Evolutionary conservation across 1,284 basidiomycete species (phyloP).

Genomic region (Pseudozyma flocculosa): DNA sequence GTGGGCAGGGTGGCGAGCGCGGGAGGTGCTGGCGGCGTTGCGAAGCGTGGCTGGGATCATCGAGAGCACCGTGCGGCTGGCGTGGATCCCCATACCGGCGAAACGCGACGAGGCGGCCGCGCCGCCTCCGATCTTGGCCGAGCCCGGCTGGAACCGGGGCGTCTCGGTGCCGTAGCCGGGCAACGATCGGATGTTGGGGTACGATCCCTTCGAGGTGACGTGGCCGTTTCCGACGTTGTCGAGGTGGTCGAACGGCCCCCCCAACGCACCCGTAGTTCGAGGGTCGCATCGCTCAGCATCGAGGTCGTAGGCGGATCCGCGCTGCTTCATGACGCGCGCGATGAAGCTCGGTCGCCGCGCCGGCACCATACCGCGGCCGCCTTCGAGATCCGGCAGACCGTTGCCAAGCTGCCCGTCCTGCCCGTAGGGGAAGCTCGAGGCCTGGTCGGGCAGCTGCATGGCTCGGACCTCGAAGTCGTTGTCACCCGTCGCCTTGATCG

Average conservation of each 20-base stretch:
- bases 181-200: constrained; percentile 2
- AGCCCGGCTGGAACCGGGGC: constrained; percentile 10
- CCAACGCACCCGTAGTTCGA: background rate
- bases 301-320: constrained; percentile 4
- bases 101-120: constrained; percentile 21
- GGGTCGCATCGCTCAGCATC: background rate
- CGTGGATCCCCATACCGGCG: constrained; percentile 22
- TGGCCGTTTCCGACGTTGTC: constrained; percentile 4
- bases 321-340: constrained; percentile 22
- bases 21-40: constrained; percentile 23
- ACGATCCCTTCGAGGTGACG: constrained; percentile 3
- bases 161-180: constrained; percentile 3
- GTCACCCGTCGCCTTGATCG: background rate
- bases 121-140: constrained; percentile 11
- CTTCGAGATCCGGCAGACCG: constrained; percentile 19
- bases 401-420: too few relatives aligned
- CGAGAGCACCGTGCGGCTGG: constrained; percentile 26
- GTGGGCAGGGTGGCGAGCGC: constrained; percentile 12
- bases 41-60: constrained; percentile 29
- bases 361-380: constrained; percentile 19
- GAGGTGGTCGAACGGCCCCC: too few relatives aligned
- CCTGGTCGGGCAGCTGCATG: background rate
- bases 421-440: too few relatives aligned
- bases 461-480: background rate
- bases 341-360: constrained; percentile 30